Conservation (phyloP, 139 green algal genomes). For the Chlorella sp. region DNA sequence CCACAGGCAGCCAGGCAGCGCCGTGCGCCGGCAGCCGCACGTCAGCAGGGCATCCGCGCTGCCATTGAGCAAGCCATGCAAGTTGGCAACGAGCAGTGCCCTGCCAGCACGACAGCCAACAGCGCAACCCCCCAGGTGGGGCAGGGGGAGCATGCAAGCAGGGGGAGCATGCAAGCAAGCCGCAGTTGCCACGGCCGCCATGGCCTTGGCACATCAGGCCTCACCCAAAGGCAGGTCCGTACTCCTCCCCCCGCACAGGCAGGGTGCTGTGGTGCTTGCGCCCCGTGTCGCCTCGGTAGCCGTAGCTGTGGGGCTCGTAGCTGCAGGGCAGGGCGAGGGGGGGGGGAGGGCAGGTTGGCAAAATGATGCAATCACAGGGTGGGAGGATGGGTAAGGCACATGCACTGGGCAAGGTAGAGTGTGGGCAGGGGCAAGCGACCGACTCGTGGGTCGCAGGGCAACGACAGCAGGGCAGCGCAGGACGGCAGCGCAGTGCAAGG, state of each 20-base stretch:
- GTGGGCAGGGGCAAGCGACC: too few relatives aligned
- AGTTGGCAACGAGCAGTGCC: too few relatives aligned
- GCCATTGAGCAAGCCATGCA: too few relatives aligned
- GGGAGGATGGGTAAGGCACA: background rate
- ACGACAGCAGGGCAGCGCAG: too few relatives aligned
- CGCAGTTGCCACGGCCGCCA: background rate
- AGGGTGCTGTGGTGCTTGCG: slow-evolving; percentile 63
- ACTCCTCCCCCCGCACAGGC: slow-evolving; percentile 74
- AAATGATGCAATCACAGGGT: background rate
- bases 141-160: background rate
- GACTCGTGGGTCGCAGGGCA: too few relatives aligned
- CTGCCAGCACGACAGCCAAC: too few relatives aligned
- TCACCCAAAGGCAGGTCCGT: slow-evolving; percentile 76
- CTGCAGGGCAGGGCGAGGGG: slow-evolving; percentile 38
- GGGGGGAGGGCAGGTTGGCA: background rate
- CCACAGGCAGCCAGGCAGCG: background rate
- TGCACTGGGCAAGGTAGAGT: background rate
- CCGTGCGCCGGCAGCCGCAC: too few relatives aligned
- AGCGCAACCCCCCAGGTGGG: too few relatives aligned
- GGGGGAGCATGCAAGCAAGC: too few relatives aligned
- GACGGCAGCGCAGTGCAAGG: too few relatives aligned
- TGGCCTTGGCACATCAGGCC: too few relatives aligned
- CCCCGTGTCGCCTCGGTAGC: slow-evolving; percentile 92
- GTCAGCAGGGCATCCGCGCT: too few relatives aligned
- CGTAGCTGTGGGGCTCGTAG: slow-evolving; percentile 86